Evolutionary conservation across 2,329 filamentous ascomycete genomes (phyloP), one percentile per base, ranked within the genome.

Genomic region (Dothistroma septosporum): DNA sequence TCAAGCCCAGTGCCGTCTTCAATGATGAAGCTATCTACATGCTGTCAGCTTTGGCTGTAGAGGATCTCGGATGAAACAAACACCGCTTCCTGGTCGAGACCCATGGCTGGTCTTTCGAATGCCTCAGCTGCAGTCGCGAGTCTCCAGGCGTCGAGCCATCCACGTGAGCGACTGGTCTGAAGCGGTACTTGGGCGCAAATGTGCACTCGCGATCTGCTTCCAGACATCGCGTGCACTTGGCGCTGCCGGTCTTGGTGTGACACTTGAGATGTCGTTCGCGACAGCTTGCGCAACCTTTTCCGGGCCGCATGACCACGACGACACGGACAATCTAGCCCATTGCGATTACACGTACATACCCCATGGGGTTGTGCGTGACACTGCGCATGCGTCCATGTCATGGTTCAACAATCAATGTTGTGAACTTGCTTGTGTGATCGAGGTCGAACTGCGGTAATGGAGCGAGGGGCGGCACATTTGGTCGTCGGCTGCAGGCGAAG

Each of bases 271-370:
- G 67, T 22, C 65, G 56, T 47, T 64, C 58, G n/a, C 67, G 62
- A 49, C 67, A 68, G 16, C 53, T 60, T 53, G 63, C 57, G 53
- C 67, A 69, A 21, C 67, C 67, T 60, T 66, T 67, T 19, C 65
- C 63, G 44, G 60, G 64, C 49, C 66, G 61, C 66, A 69, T 68
- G 63, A 50, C 63, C 66, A 69, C 67, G 63, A 50, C 63, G 65
- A 47, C 14, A 16, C 55, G 55, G 53, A 57, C 58, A 58, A 58
- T 56, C 56, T 59, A 61, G 46, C 60, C 60, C 28, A 32, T 37
- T 52, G 12, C 24, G 24, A 22, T 14, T 5, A 33, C n/a, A n/a
- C n/a, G n/a, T n/a, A n/a, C n/a, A n/a, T n/a, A n/a, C 22, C 54
- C 54, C 54, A 48, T 33, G 54, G 41, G 54, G 54, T 16, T 37